A percentile compares a stretch with the other conserved stretches of the same genome.
phyloP scores from a whole-genome alignment of 331 rosid genomes.

The Quercus lobata region DNA sequence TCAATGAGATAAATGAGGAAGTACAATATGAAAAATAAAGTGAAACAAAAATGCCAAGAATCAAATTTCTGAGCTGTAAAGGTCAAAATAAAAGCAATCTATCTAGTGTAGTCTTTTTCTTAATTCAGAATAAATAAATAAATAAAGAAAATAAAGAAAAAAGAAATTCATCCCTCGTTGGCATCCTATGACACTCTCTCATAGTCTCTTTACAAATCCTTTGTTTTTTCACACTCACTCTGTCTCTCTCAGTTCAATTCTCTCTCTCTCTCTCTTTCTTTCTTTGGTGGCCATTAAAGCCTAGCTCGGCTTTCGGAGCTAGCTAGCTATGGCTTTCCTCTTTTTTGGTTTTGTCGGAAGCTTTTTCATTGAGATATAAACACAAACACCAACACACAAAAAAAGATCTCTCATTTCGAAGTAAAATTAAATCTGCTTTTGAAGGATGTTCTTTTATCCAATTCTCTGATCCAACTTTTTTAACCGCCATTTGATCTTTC shows the following conservation, averaged over 20 bases:
- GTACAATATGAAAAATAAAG: too few relatives aligned
- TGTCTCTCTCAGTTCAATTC: neutral
- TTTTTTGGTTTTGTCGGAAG: conserved; percentile 19
- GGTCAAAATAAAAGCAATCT: too few relatives aligned
- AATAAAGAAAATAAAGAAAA: too few relatives aligned
- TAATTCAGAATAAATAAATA: too few relatives aligned
- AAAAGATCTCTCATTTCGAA: neutral
- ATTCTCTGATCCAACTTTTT: conserved; percentile 21
- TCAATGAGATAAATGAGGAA: too few relatives aligned
- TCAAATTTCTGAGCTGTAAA: too few relatives aligned
- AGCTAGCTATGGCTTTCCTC: conserved; percentile 8
- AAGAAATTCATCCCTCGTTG: conserved; percentile 14
- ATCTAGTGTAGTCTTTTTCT: too few relatives aligned
- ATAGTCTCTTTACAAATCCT: conserved; percentile 8
- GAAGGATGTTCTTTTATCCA: neutral
- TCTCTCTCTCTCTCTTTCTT: neutral
- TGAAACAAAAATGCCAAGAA: too few relatives aligned
- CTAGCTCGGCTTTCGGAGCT: conserved; percentile 27
- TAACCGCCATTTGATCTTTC: conserved; percentile 21
- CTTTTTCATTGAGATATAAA: conserved; percentile 30
- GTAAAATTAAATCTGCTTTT: conserved; percentile 10
- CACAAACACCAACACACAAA: neutral
- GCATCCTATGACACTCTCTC: conserved; percentile 32
- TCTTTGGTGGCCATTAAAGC: conserved; percentile 29
- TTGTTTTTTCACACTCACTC: conserved; percentile 14